These are phyloP conservation scores for Solanum peruvianum DNA, from an alignment of 257 asterid genomes.

Conservation along the genomic window DNA sequence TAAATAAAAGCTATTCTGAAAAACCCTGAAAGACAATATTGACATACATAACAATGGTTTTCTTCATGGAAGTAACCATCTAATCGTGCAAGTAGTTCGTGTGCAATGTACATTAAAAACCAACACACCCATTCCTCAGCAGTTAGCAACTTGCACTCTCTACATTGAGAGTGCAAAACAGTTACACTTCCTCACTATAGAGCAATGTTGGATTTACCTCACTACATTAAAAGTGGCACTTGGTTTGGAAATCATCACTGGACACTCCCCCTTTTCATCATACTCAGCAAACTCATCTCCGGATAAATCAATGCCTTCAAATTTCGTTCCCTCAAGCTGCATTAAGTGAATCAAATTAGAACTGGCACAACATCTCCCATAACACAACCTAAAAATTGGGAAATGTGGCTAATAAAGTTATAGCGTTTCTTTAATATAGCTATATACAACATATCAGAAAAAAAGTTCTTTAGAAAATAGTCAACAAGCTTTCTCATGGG, in stretches of 20 bases:
- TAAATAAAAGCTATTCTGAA: background rate
- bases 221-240: slow-evolving; percentile 44
- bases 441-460: background rate
- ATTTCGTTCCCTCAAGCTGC: slow-evolving; percentile 68
- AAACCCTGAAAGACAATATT: background rate
- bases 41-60: background rate
- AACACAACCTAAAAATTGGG: background rate
- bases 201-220: slow-evolving; percentile 23
- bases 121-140: background rate
- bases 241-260: slow-evolving; percentile 80
- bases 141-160: background rate
- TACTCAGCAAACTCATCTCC: slow-evolving; percentile 70
- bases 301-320: slow-evolving; percentile 58
- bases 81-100: background rate
- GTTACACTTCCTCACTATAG: background rate
- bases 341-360: background rate
- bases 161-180: background rate
- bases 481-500: background rate
- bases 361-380: background rate
- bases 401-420: background rate
- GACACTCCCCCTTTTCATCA: slow-evolving; percentile 86
- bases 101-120: background rate
- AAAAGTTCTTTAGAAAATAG: background rate
- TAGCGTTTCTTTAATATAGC: background rate
- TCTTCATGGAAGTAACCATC: background rate